A percentile compares a stretch with the other conserved stretches of the same genome.
Conservation (phyloP, 179 eudicot genomes). For the Heliamphora pulchella region DNA sequence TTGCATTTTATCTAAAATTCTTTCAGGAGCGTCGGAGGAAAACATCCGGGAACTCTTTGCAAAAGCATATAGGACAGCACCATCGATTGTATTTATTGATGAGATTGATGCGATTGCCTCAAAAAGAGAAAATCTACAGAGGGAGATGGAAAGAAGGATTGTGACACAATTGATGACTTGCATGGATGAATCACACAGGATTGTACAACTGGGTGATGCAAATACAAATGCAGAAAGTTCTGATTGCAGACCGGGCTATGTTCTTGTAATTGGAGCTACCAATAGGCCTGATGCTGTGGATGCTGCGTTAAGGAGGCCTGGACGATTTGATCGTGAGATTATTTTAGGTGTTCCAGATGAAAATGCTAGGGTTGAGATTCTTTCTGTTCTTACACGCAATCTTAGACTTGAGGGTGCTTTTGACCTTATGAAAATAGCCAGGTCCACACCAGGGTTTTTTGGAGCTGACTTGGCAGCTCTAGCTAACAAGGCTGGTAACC, state of each 20-base stretch:
- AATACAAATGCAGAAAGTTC: slow-evolving; percentile 29
- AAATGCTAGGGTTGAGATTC: slow-evolving; percentile 70
- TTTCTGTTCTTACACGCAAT: slow-evolving; percentile 48
- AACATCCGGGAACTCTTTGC: slow-evolving; percentile 78
- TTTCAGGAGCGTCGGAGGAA: slow-evolving; percentile 83
- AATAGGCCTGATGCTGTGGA: slow-evolving; percentile 90
- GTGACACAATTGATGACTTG: slow-evolving; percentile 88
- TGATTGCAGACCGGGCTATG: slow-evolving; percentile 46
- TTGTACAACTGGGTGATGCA: slow-evolving; percentile 28
- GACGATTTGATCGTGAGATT: slow-evolving; percentile 80
- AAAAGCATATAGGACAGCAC: slow-evolving; percentile 81
- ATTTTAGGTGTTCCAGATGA: slow-evolving; percentile 77
- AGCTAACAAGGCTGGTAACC: slow-evolving; percentile 76
- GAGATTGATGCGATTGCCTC: slow-evolving; percentile 94
- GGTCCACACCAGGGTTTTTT: slow-evolving; percentile 84
- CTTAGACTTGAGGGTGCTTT: slow-evolving; percentile 73
- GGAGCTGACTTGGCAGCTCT: slow-evolving; percentile 82
- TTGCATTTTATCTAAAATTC: not conserved
- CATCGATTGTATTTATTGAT: slow-evolving; percentile 87
- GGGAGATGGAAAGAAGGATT: slow-evolving; percentile 87
- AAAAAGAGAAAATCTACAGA: slow-evolving; percentile 79
- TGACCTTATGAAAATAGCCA: slow-evolving; percentile 63
- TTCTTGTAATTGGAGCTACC: slow-evolving; percentile 89
- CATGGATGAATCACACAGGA: slow-evolving; percentile 79
- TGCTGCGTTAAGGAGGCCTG: slow-evolving; percentile 81